phyloP scores from a whole-genome alignment of 2,329 filamentous ascomycete species.

The Fusarium robinianum region DNA sequence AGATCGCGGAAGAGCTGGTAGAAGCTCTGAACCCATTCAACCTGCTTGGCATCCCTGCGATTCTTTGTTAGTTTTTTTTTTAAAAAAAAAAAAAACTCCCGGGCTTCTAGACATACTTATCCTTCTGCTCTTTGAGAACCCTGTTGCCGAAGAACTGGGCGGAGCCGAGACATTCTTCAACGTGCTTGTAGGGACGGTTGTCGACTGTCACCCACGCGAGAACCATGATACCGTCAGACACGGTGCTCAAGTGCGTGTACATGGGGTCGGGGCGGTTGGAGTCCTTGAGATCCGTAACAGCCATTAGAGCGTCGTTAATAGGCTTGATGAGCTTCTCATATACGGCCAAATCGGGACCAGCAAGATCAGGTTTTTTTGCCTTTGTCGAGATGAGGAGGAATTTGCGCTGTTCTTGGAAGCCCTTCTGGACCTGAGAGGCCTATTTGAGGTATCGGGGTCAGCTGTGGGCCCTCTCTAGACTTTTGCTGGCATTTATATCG shows the following conservation, averaged over 20 bases:
- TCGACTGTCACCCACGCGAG: conserved; percentile 91
- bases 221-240: conserved; percentile 87
- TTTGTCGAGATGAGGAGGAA: conserved; percentile 88
- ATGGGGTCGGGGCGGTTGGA: conserved; percentile 74
- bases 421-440: conserved; percentile 59
- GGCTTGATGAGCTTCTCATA: conserved; percentile 83
- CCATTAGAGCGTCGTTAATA: conserved; percentile 79
- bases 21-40: conserved; percentile 91
- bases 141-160: conserved; percentile 95
- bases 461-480: not conserved
- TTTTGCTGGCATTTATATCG: not conserved
- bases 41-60: conserved; percentile 73
- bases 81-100: not conserved
- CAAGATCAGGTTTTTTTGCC: conserved; percentile 85
- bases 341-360: conserved; percentile 60
- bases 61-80: conserved; percentile 7
- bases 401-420: conserved; percentile 83
- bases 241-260: conserved; percentile 82
- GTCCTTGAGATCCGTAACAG: conserved; percentile 80
- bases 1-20: conserved; percentile 88
- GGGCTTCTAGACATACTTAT: conserved; percentile 48
- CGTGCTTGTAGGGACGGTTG: conserved; percentile 79
- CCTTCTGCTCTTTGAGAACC: conserved; percentile 89
- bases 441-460: conserved; percentile 25
- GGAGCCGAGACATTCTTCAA: conserved; percentile 79